Evolutionary conservation across 2,329 filamentous ascomycete genomes (phyloP), one percentile per base, ranked within the genome.

Genomic region (Colletotrichum acutatum): DNA sequence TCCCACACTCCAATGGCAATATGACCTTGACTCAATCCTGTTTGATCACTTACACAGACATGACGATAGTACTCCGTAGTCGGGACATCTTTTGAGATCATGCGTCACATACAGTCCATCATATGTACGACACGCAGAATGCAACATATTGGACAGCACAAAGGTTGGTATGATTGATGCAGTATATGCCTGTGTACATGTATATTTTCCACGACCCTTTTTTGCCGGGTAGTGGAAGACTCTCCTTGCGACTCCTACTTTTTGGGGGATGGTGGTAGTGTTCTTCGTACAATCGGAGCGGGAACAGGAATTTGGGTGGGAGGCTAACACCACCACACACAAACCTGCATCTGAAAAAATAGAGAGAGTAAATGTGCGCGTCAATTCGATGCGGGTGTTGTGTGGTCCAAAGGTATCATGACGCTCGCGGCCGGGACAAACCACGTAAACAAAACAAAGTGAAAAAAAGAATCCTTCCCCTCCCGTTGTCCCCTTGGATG

Each of bases 341-440:
- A 60, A 70, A 32, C 65, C 54, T 58, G 57, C 59, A 49, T 4
- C 37, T 42, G 37, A 5, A 52, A 57, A 74, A 62, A 67, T 66
- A 61, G 57, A 65, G 64, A 72, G 58, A 74, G 71, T 59, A 72
- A 42, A 67, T 62, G 54, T 62, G 68, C 68, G 42, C 42, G 68
- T 72, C 52, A 67, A 74, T 74, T 74, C 66, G 70, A 72, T 60
- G 68, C 61, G 34, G 52, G 52, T 66, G 32, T 34, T 34, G 32
- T 34, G 37, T 62, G 68, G 71, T 71, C 68, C 71, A 66, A 67
- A 72, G 71, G 71, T 74, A 74, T 74, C 71, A 71, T 74, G 68
- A 74, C 62, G 61, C 71, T 72, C 61, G 61, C 56, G 68, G 68
- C 68, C 67, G 67, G 62, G 52, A 66, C 71, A 56, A 71, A 62